Conservation (phyloP, 768 basidiomycete genomes). For the Mycena vitilis region DNA sequence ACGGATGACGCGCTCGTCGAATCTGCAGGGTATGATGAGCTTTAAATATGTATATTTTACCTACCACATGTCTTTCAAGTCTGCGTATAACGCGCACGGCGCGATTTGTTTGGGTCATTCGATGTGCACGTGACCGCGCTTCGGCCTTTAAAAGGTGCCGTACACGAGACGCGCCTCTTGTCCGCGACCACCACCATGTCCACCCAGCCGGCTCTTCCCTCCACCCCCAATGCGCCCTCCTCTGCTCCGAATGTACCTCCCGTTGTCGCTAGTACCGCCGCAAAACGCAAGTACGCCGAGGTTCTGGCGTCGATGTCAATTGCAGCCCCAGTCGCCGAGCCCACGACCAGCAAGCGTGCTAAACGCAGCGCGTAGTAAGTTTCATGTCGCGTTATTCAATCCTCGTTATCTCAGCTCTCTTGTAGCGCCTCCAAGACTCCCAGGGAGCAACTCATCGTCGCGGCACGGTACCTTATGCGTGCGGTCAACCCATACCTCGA, state of each 20-base stretch:
- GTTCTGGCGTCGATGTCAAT: too few species aligned
- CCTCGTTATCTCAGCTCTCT: too few species aligned
- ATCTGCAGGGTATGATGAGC: not conserved
- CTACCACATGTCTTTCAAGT: not conserved
- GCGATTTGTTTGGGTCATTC: not conserved
- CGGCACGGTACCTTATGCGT: too few species aligned
- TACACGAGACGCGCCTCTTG: constrained; percentile 1
- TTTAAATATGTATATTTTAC: not conserved
- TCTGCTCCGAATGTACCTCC: not conserved
- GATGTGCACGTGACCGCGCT: not conserved
- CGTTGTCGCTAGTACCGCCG: too few species aligned
- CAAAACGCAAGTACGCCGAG: too few species aligned
- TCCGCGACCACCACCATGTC: not conserved
- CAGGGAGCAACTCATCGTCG: too few species aligned
- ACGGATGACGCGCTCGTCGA: not conserved
- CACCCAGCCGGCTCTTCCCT: not conserved
- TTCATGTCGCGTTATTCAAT: too few species aligned
- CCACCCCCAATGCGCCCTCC: not conserved
- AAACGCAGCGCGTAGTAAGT: too few species aligned
- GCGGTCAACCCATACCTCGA: too few species aligned
- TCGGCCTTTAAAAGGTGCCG: constrained; percentile 2
- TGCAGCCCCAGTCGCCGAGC: too few species aligned
- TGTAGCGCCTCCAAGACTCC: too few species aligned
- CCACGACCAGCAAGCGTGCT: too few species aligned
- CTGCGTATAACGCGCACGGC: not conserved